Evolutionary conservation across 371 early-diverging fungal species (phyloP).

Genomic region (Lichtheimia corymbifera): DNA sequence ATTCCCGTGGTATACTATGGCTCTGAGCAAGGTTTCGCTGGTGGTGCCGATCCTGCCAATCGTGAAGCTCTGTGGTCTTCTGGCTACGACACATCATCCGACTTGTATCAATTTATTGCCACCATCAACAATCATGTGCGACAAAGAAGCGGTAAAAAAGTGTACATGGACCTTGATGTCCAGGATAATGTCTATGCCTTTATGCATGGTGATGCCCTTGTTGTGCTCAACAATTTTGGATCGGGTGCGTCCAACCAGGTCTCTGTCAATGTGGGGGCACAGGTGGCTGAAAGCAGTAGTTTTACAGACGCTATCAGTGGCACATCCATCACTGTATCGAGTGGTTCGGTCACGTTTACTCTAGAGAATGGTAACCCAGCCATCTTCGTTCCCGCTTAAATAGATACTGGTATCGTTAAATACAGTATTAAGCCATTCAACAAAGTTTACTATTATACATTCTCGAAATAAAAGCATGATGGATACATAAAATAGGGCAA

Average conservation of each 20-base stretch:
- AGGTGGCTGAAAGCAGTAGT: slow-evolving; percentile 14
- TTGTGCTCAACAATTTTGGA: slow-evolving; percentile 29
- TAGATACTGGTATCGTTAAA: no score
- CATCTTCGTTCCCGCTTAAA: slow-evolving; percentile 13
- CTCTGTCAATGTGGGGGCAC: slow-evolving; percentile 19
- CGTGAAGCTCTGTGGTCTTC: slow-evolving; percentile 40
- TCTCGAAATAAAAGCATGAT: no score
- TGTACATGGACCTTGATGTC: slow-evolving; percentile 11
- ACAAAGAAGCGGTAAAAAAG: slow-evolving; percentile 9
- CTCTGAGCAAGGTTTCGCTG: slow-evolving; percentile 39
- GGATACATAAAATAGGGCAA: no score
- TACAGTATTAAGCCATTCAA: no score
- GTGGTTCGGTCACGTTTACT: slow-evolving; percentile 18
- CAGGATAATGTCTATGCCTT: slow-evolving; percentile 24
- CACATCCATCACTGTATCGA: slow-evolving; percentile 14
- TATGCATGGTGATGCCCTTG: slow-evolving; percentile 21
- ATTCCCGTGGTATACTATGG: slow-evolving; percentile 44
- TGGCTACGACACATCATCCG: slow-evolving; percentile 15
- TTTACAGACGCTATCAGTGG: slow-evolving; percentile 24
- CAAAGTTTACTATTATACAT: no score
- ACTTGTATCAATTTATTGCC: slow-evolving; percentile 26
- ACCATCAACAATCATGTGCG: slow-evolving; percentile 17
- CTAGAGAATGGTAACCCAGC: slow-evolving; percentile 24
- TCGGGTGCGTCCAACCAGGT: slow-evolving; percentile 14
- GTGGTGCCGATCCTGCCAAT: slow-evolving; percentile 38